Evolutionary conservation across 1,284 basidiomycete genomes (phyloP).

Genomic region (Ganoderma lucidum): DNA sequence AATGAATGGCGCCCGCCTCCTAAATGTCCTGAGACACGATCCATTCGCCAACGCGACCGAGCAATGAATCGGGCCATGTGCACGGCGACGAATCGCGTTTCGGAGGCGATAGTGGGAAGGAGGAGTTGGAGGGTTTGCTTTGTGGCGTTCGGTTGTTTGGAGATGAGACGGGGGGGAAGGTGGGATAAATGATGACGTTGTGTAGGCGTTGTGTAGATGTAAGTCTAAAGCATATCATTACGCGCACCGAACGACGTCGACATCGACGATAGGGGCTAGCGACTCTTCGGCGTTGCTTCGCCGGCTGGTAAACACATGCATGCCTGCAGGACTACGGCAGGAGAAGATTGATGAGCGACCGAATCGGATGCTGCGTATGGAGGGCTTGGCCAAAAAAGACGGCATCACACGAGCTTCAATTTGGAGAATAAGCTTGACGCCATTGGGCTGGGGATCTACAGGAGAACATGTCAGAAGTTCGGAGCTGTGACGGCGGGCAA

Average conservation of each 20-base stretch:
- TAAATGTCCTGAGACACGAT: neutral
- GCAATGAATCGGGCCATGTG: neutral
- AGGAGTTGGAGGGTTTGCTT: neutral
- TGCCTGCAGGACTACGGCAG: neutral
- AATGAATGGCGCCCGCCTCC: neutral
- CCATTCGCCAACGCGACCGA: neutral
- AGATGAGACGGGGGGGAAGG: neutral
- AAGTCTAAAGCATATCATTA: neutral
- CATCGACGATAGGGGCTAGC: neutral
- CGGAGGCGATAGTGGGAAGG: neutral
- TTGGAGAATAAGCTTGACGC: neutral
- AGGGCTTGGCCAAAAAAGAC: neutral
- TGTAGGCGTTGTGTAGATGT: neutral
- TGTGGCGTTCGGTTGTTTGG: constrained; percentile 1
- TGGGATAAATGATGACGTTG: too few species aligned
- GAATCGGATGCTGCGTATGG: neutral
- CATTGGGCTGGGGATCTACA: neutral
- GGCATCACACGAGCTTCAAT: neutral
- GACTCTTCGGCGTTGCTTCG: neutral
- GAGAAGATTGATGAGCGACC: neutral
- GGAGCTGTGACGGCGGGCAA: neutral
- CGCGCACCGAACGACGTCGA: neutral
- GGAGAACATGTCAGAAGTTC: neutral
- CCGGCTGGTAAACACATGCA: neutral
- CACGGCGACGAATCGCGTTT: neutral